Percentiles rank a stretch among this genome's conserved stretches.
Evolutionary conservation across 805 yeast species (phyloP).

Genomic region (Yamadazyma tumulicola): DNA sequence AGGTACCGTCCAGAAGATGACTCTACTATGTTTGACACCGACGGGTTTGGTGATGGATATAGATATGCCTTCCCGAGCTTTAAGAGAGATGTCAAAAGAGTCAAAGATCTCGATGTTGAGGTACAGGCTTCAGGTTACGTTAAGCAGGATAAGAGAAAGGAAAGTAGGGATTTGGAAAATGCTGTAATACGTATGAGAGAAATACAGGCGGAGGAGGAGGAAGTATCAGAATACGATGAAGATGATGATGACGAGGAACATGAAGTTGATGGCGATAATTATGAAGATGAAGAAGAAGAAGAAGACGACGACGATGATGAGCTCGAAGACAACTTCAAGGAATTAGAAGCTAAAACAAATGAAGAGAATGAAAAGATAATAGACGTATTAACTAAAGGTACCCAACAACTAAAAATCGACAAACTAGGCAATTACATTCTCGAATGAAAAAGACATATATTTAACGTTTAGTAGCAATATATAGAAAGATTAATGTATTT

Average conservation of each 20-base stretch:
- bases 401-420: conserved; percentile 69
- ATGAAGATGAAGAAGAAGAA: conserved; percentile 44
- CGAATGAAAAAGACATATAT: conserved; percentile 26
- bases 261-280: conserved; percentile 34
- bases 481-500: conserved; percentile 7
- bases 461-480: conserved; percentile 5
- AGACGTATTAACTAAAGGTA: conserved; percentile 64
- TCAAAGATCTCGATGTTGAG: conserved; percentile 69
- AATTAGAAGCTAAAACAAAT: conserved; percentile 15
- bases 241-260: conserved; percentile 24
- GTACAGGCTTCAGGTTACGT: conserved; percentile 89
- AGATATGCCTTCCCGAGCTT: conserved; percentile 76
- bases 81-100: conserved; percentile 68
- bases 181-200: conserved; percentile 69
- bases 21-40: conserved; percentile 67
- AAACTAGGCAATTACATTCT: conserved; percentile 77
- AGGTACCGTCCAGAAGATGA: conserved; percentile 70
- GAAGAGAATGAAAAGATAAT: conserved; percentile 55
- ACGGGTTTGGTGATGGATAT: conserved; percentile 79
- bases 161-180: conserved; percentile 55
- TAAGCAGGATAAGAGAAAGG: conserved; percentile 36
- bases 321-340: conserved; percentile 27
- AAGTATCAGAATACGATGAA: conserved; percentile 24
- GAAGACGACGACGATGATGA: conserved; percentile 26
- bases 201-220: conserved; percentile 13